These are phyloP conservation scores for Odontarrhena argentea DNA, from an alignment of 345 rosid genomes.

Conservation along the genomic window DNA sequence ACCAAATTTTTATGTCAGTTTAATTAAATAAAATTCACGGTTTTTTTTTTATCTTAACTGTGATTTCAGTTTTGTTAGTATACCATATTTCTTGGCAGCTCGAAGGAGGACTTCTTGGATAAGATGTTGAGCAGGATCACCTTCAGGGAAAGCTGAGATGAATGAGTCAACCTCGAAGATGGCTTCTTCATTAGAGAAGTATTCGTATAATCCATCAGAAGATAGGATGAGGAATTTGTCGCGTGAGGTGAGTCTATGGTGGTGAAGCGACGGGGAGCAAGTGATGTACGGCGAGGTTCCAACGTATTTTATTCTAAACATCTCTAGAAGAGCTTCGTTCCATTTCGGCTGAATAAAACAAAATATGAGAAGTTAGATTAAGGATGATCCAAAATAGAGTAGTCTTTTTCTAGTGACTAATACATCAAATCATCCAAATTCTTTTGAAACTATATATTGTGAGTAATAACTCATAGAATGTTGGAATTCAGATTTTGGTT, in stretches of 20 bases:
- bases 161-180: constrained; percentile 71
- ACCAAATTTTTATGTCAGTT: not conserved
- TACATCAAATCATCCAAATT: too few relatives aligned
- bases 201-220: constrained; percentile 89
- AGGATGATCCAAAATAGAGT: too few relatives aligned
- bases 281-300: constrained; percentile 81
- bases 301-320: constrained; percentile 78
- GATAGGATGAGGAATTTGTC: constrained; percentile 81
- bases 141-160: constrained; percentile 77
- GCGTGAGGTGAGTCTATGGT: constrained; percentile 64
- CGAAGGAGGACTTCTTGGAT: constrained; percentile 78
- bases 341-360: constrained; percentile 63
- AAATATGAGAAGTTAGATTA: not conserved
- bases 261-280: constrained; percentile 74
- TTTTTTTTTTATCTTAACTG: not conserved
- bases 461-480: too few relatives aligned
- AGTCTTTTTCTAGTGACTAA: too few relatives aligned
- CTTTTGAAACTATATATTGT: too few relatives aligned
- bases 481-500: too few relatives aligned
- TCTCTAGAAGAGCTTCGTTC: constrained; percentile 82
- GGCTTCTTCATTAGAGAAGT: constrained; percentile 85
- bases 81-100: constrained; percentile 92
- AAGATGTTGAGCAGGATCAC: constrained; percentile 96
- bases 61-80: not conserved
- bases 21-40: not conserved